Percentiles rank a stretch among this genome's conserved stretches.
Evolutionary conservation across 2,329 filamentous ascomycete genomes (phyloP).

Genomic region (Trichoderma hamatum): DNA sequence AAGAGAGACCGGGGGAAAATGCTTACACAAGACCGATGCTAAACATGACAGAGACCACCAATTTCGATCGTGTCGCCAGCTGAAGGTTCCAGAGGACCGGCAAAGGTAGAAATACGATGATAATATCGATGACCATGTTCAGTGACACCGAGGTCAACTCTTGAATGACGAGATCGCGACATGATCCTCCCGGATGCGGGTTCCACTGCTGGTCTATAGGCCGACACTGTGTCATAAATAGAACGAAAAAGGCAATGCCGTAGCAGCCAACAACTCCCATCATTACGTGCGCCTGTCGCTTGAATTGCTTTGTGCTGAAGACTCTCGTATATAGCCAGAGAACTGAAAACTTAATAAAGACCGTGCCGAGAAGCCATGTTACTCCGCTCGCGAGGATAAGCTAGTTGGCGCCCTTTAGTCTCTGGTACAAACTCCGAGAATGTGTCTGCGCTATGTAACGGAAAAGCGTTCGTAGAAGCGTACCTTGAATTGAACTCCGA

Average conservation of each 20-base stretch:
- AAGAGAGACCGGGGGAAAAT: background rate
- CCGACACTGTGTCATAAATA: slow-evolving; percentile 39
- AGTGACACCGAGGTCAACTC: slow-evolving; percentile 34
- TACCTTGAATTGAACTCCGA: background rate
- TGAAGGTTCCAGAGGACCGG: slow-evolving; percentile 48
- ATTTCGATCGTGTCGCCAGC: slow-evolving; percentile 44
- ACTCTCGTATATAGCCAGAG: slow-evolving; percentile 39
- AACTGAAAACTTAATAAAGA: slow-evolving; percentile 39
- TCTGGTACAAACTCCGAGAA: background rate
- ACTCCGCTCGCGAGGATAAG: slow-evolving; percentile 35
- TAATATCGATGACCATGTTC: slow-evolving; percentile 38
- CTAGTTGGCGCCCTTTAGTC: slow-evolving; percentile 27
- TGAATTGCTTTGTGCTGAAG: slow-evolving; percentile 36
- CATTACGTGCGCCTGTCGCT: slow-evolving; percentile 32
- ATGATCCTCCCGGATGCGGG: slow-evolving; percentile 40
- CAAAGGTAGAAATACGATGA: slow-evolving; percentile 46
- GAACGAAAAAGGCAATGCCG: slow-evolving; percentile 36
- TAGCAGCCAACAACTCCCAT: slow-evolving; percentile 35
- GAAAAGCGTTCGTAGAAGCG: background rate
- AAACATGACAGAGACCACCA: slow-evolving; percentile 39
- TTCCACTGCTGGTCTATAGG: slow-evolving; percentile 40
- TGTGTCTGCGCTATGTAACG: too few relatives aligned
- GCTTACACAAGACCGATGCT: slow-evolving; percentile 40
- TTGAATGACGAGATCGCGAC: slow-evolving; percentile 38
- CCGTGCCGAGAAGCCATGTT: slow-evolving; percentile 36